Base-by-base conservation (phyloP, 2,329 filamentous ascomycete species). In the Clarireedia homoeocarpa region DNA sequence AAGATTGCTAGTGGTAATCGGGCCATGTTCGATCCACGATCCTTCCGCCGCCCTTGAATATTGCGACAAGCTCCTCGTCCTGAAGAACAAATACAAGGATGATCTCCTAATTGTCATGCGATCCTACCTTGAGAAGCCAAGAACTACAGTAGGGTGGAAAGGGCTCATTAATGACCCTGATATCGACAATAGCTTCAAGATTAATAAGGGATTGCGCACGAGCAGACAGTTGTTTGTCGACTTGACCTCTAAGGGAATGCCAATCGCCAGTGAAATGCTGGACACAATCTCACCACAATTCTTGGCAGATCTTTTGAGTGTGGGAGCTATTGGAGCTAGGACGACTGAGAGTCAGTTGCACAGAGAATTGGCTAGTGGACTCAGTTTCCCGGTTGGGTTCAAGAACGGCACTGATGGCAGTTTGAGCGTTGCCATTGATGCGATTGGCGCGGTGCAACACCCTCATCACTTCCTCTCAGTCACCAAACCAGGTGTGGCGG, bases 201-300 rank as follows among this genome's bases (percentile, higher is more conserved):
- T 99, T 77, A 97, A 97, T 80, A 97, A 97, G 79, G 94, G 94
- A 20, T 75, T 99, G 68, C 84, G 89, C 51, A 78, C 91, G 55
- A 89, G 90, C 55, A 82, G 94, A 64, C 86, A 97, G 73, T 81
- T 99, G 70, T 97, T 96, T 73, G 86, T 95, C 61, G 91, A 97
- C 71, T 77, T 99, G 65, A 97, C 92, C 0, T 79, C 83, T 71
- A 88, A 85, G 75, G 94, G 94, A 68, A 95, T 99, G 89, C 94
- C 94, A 30, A 85, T 99, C 66, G 94, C 94, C 45, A 92, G 86
- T 71, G 94, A 99, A 76, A 96, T 99, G 90, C 79, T 99, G 60
- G 94, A 99, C 71, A 97, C 94, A 53, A 96, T 97, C 71, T 95
- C 90, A 30, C 94, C 94, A 0, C 94, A 99, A 79, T 99, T 95